A percentile compares a stretch with the other conserved stretches of the same genome.
Conservation (phyloP, 257 asterid species). For the Linaria vulgaris region DNA sequence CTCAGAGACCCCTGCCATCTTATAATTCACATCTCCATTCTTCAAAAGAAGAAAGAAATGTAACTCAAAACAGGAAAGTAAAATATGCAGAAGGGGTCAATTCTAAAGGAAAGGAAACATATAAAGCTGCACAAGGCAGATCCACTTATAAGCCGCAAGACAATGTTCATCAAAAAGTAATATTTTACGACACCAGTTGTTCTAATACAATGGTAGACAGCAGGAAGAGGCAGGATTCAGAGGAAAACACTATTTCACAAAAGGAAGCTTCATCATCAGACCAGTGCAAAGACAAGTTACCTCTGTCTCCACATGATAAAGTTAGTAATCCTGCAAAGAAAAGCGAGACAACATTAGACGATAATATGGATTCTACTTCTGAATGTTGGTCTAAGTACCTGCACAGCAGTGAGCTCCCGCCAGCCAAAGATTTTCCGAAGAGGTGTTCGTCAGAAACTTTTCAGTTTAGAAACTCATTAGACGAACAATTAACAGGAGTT, state of each 20-base stretch:
- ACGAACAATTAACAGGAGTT: conserved; percentile 40
- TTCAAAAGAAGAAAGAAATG: conserved; percentile 31
- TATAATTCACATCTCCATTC: conserved; percentile 28
- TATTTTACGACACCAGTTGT: conserved; percentile 29
- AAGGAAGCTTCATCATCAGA: conserved; percentile 34
- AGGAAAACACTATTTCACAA: conserved; percentile 31
- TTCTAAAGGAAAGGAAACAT: conserved; percentile 40
- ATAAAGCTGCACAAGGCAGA: conserved; percentile 34
- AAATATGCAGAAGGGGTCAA: conserved; percentile 28
- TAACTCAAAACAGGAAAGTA: conserved; percentile 27
- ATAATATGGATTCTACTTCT: conserved; percentile 29
- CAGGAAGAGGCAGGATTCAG: conserved; percentile 38
- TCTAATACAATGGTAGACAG: conserved; percentile 30
- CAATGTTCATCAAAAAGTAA: conserved; percentile 31
- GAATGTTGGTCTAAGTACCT: conserved; percentile 36
- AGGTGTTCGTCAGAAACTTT: conserved; percentile 39
- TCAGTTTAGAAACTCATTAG: conserved; percentile 43
- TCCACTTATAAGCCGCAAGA: conserved; percentile 39
- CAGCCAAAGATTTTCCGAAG: conserved; percentile 43
- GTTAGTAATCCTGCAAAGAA: conserved; percentile 29
- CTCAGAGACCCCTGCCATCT: conserved; percentile 32
- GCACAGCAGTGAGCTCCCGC: conserved; percentile 40
- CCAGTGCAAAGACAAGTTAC: conserved; percentile 27
- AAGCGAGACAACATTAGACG: conserved; percentile 27
- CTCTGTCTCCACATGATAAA: conserved; percentile 31